Evolutionary conservation across 768 basidiomycete species (phyloP).

Genomic region (Lentinus brumalis): DNA sequence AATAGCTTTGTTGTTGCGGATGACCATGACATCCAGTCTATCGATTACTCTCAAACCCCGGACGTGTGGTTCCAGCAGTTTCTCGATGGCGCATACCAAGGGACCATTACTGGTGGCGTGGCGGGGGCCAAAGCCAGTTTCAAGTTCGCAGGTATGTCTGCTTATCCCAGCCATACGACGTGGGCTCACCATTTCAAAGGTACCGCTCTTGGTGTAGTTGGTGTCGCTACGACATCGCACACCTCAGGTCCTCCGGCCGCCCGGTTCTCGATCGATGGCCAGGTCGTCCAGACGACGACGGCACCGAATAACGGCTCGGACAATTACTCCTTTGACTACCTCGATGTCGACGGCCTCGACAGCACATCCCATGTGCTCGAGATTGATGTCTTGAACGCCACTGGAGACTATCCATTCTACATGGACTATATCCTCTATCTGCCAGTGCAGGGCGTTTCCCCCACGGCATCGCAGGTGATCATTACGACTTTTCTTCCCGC

Average conservation of each 20-base stretch:
- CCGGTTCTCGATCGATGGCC: slow-evolving; percentile 5
- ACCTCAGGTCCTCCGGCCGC: background rate
- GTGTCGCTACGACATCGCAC: slow-evolving; percentile 1
- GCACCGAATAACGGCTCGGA: slow-evolving; percentile 10
- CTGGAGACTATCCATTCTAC: slow-evolving; percentile 5
- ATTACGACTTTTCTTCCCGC: slow-evolving; percentile 6
- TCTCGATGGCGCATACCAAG: background rate
- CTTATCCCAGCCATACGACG: accelerated
- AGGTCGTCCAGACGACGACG: background rate
- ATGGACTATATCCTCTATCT: slow-evolving; percentile 8
- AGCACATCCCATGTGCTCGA: background rate
- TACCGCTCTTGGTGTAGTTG: slow-evolving; percentile 6
- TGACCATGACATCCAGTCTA: slow-evolving; percentile 9
- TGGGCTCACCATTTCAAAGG: background rate
- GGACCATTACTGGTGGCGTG: slow-evolving; percentile 5
- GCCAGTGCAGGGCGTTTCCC: slow-evolving; percentile 1
- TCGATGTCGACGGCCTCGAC: background rate
- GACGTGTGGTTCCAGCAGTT: slow-evolving; percentile 1
- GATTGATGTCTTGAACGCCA: slow-evolving; percentile 6
- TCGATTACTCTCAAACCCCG: slow-evolving; percentile 5
- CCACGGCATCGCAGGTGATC: slow-evolving; percentile 6
- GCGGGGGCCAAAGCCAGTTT: slow-evolving; percentile 11
- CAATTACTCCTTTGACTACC: slow-evolving; percentile 1
- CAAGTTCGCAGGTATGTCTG: slow-evolving; percentile 4
- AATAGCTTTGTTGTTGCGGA: slow-evolving; percentile 3